phyloP scores from a whole-genome alignment of 2,329 filamentous ascomycete species.

The Arthroderma sp. region DNA sequence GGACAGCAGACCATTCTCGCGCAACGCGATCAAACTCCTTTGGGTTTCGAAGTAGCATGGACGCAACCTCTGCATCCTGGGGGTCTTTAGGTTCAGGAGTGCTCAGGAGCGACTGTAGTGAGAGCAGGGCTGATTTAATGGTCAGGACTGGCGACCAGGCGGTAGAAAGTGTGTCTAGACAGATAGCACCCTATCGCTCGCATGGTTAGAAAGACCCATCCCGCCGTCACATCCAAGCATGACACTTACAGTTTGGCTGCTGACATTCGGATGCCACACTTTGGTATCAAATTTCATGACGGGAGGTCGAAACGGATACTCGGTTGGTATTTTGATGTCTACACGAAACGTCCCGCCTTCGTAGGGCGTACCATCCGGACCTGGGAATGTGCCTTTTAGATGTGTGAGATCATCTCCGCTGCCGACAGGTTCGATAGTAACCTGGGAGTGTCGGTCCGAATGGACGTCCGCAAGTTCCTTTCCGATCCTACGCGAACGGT shows the following conservation, averaged over 20 bases:
- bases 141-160: conserved; percentile 95
- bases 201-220: neutral
- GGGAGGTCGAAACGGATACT: conserved; percentile 89
- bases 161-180: conserved; percentile 76
- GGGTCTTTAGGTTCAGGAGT: conserved; percentile 92
- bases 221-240: conserved; percentile 3
- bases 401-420: conserved; percentile 61
- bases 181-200: conserved; percentile 68
- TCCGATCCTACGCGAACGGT: conserved; percentile 42
- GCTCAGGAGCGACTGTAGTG: conserved; percentile 82
- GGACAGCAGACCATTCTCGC: conserved; percentile 75
- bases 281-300: conserved; percentile 83
- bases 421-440: conserved; percentile 52
- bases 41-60: conserved; percentile 70
- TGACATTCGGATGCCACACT: conserved; percentile 96
- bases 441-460: conserved; percentile 60
- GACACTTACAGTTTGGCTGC: conserved; percentile 70
- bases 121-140: conserved; percentile 88
- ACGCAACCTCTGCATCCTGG: conserved; percentile 89
- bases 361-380: conserved; percentile 86
- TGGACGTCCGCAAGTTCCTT: conserved; percentile 39
- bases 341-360: conserved; percentile 71
- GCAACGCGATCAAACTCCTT: conserved; percentile 69
- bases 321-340: conserved; percentile 73
- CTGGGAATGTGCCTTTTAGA: conserved; percentile 69